These are phyloP conservation scores for Psilocybe azurescens DNA, from an alignment of 768 basidiomycete species.

Conservation along the genomic window DNA sequence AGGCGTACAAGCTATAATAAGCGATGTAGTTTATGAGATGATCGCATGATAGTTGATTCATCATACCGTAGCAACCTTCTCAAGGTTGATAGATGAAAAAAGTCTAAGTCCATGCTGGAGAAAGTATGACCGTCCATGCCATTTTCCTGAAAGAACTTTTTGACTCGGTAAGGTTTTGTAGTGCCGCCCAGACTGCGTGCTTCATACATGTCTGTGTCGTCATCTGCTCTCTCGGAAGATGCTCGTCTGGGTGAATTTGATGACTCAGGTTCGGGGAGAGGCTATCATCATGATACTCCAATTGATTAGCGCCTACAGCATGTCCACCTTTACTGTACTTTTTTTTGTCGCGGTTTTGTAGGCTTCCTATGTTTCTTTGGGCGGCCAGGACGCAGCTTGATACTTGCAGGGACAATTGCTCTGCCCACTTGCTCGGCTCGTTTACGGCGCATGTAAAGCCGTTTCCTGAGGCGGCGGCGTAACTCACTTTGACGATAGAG, in stretches of 20 bases:
- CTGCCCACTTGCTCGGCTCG: constrained; percentile 55
- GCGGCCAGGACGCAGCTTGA: constrained; percentile 44
- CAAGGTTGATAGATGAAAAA: constrained; percentile 51
- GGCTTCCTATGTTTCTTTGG: constrained; percentile 26
- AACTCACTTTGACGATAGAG: constrained; percentile 24
- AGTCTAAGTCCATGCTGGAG: constrained; percentile 45
- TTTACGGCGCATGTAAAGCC: constrained; percentile 75
- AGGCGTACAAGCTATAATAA: constrained; percentile 26
- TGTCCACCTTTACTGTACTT: constrained; percentile 21
- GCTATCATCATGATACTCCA: neutral
- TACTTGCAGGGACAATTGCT: constrained; percentile 28
- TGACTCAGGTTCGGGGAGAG: neutral
- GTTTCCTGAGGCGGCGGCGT: constrained; percentile 62
- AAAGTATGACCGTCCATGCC: constrained; percentile 53
- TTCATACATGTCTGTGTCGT: constrained; percentile 15
- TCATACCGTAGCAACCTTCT: constrained; percentile 45
- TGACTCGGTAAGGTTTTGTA: constrained; percentile 50
- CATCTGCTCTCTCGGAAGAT: neutral
- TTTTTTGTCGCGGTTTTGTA: constrained; percentile 25
- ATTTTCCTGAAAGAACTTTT: constrained; percentile 41
- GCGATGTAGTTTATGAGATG: neutral
- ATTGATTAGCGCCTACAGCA: neutral
- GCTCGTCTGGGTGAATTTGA: neutral
- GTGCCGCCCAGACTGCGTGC: constrained; percentile 36
- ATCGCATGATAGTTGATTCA: neutral